phyloP scores from a whole-genome alignment of 805 yeast species.

The Candida ficus region DNA sequence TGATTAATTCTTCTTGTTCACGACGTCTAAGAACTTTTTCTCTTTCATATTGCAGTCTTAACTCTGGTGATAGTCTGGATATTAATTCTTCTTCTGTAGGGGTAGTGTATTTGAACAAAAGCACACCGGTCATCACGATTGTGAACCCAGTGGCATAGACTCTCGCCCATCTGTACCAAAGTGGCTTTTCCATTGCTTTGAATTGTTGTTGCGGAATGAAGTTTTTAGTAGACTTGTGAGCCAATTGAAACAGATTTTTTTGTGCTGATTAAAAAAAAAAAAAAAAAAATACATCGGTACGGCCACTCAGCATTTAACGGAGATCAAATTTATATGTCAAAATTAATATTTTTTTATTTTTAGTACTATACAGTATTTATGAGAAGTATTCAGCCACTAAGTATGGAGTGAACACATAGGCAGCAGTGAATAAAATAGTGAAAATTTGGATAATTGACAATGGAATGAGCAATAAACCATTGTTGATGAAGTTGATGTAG shows the following conservation, averaged over 20 bases:
- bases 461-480: slow-evolving; percentile 66
- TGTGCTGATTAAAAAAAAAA: background rate
- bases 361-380: background rate
- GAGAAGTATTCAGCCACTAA: slow-evolving; percentile 30
- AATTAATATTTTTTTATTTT: background rate
- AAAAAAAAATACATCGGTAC: background rate
- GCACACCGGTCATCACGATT: slow-evolving; percentile 66
- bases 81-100: slow-evolving; percentile 84
- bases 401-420: slow-evolving; percentile 75
- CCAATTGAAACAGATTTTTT: slow-evolving; percentile 6
- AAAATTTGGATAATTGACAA: slow-evolving; percentile 66
- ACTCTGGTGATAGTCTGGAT: slow-evolving; percentile 73
- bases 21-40: slow-evolving; percentile 55
- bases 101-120: slow-evolving; percentile 65
- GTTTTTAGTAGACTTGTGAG: background rate
- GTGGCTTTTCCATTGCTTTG: slow-evolving; percentile 29
- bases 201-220: background rate
- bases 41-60: slow-evolving; percentile 67
- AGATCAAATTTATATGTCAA: background rate
- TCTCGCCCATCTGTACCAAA: slow-evolving; percentile 56
- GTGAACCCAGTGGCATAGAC: slow-evolving; percentile 58
- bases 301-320: background rate
- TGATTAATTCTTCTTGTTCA: slow-evolving; percentile 68
- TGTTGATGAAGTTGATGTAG: slow-evolving; percentile 55
- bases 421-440: slow-evolving; percentile 67